Percentiles rank a stretch among this genome's conserved stretches.
Evolutionary conservation across 164 flowering plant genomes (phyloP).

Genomic region (Protea cynaroides): DNA sequence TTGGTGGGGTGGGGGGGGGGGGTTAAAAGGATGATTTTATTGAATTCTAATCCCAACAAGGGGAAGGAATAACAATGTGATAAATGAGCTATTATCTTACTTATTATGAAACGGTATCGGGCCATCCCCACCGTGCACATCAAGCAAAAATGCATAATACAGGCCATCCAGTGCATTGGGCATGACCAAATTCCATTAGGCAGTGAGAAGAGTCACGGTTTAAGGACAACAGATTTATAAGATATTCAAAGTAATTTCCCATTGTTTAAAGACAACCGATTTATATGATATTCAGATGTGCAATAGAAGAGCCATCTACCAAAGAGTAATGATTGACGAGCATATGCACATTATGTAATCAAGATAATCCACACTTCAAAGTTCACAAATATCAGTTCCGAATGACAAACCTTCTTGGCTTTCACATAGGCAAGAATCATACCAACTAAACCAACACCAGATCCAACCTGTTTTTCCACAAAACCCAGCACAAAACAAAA

Average conservation of each 20-base stretch:
- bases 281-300: background rate
- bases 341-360: background rate
- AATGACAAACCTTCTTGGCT: constrained; percentile 59
- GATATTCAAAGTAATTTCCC: no score
- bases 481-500: constrained; percentile 1
- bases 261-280: background rate
- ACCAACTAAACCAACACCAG: constrained; percentile 96
- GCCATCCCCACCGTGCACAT: background rate
- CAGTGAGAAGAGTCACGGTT: background rate
- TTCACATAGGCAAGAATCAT: constrained; percentile 65
- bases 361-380: background rate
- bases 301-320: background rate
- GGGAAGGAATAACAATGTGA: background rate
- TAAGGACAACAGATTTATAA: no score
- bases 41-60: no score
- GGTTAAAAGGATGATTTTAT: no score
- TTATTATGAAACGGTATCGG: background rate
- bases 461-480: constrained; percentile 62
- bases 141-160: background rate
- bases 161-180: background rate
- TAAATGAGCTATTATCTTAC: background rate
- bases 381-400: background rate
- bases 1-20: no score
- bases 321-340: background rate
- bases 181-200: background rate